Evolutionary conservation across 192 early-diverging fungal species (phyloP).

Genomic region (Physocladia obscura): DNA sequence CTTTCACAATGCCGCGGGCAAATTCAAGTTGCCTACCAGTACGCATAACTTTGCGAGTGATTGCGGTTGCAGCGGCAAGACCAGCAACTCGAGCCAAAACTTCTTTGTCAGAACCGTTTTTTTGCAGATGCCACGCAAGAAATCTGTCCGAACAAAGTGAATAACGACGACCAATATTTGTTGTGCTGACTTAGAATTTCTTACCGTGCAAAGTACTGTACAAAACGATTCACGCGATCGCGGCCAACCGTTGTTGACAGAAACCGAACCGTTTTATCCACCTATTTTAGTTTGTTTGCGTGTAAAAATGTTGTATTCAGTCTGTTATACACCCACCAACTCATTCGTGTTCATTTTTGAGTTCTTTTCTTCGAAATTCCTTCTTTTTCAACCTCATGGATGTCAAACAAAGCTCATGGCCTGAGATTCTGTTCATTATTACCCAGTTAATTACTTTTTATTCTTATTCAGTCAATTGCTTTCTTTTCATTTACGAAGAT

Average conservation of each 20-base stretch:
- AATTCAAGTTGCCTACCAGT: constrained; percentile 36
- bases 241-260: constrained; percentile 43
- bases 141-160: constrained; percentile 26
- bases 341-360: too few species aligned
- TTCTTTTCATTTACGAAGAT: too few species aligned
- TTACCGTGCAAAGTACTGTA: constrained; percentile 62
- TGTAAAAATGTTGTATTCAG: too few species aligned
- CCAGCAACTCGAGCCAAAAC: constrained; percentile 56
- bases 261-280: constrained; percentile 43
- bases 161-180: neutral
- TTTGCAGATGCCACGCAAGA: constrained; percentile 48
- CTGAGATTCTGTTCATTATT: too few species aligned
- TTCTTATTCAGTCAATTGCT: too few species aligned
- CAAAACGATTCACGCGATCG: constrained; percentile 60
- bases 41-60: constrained; percentile 71
- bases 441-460: too few species aligned
- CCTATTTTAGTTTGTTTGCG: neutral
- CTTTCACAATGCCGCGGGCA: constrained; percentile 47
- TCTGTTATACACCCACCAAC: too few species aligned
- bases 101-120: constrained; percentile 48
- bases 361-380: too few species aligned
- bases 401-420: too few species aligned
- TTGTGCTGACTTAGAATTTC: neutral
- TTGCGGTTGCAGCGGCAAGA: constrained; percentile 58
- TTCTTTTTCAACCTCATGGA: too few species aligned